Evolutionary conservation across 78 protist genomes (phyloP).

Genomic region (Diacronema lutheri): DNA sequence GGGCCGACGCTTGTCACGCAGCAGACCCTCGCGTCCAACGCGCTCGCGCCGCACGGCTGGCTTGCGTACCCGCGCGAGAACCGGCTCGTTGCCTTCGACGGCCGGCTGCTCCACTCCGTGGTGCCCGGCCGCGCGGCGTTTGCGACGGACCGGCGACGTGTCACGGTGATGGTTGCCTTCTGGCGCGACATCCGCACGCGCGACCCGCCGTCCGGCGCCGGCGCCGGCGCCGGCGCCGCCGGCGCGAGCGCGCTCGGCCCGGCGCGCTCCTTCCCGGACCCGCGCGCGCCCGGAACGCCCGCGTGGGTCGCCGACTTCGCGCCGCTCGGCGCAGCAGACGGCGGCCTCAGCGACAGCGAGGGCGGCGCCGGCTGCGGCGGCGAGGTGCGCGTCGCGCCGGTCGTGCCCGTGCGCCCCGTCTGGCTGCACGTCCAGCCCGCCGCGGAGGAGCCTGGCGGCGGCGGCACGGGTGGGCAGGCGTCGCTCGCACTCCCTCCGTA

Average conservation of each 20-base stretch:
- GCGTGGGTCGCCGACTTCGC: background rate
- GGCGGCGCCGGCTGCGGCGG: background rate
- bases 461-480: too few species aligned
- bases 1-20: conserved; percentile 8
- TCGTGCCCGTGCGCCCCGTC: background rate
- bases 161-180: background rate
- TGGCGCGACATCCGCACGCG: background rate
- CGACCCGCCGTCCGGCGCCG: too few species aligned
- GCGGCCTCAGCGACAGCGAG: background rate
- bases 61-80: background rate
- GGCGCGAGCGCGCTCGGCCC: background rate
- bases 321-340: background rate
- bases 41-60: background rate
- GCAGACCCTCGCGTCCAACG: background rate
- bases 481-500: too few species aligned
- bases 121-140: background rate
- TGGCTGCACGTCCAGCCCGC: background rate
- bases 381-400: background rate
- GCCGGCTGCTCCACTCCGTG: background rate
- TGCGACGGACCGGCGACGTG: background rate
- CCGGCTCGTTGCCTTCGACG: background rate
- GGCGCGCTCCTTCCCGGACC: background rate
- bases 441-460: too few species aligned
- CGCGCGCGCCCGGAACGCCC: too few species aligned
- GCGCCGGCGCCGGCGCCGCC: too few species aligned